Evolutionary conservation across 768 basidiomycete species (phyloP).

Genomic region (Amanita phalloides): DNA sequence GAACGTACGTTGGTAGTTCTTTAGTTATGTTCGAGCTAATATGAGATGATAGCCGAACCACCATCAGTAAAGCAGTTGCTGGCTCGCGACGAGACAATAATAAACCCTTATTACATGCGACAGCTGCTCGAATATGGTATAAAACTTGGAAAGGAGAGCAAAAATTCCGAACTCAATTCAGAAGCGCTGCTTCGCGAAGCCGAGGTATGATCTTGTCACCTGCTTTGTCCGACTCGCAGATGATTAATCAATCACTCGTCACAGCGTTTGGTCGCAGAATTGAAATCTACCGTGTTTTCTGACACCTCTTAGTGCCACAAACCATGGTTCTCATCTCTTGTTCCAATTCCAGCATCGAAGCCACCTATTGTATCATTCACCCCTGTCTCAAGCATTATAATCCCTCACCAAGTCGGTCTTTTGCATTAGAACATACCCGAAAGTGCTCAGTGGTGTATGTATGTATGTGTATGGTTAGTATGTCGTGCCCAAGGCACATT

Average conservation of each 20-base stretch:
- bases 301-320: background rate
- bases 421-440: background rate
- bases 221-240: background rate
- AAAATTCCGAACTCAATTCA: constrained; percentile 28
- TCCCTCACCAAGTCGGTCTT: background rate
- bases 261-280: constrained; percentile 56
- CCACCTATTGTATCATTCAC: background rate
- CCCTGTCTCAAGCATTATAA: background rate
- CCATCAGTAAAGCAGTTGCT: constrained; percentile 22
- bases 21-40: background rate
- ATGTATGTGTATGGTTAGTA: constrained; percentile 4
- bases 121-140: constrained; percentile 68
- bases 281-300: constrained; percentile 29
- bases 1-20: constrained; percentile 31
- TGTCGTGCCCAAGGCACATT: background rate
- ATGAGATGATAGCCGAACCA: constrained; percentile 14
- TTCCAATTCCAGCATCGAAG: constrained; percentile 4
- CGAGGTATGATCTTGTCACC: constrained; percentile 28
- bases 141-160: constrained; percentile 33
- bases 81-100: constrained; percentile 52
- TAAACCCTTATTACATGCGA: constrained; percentile 72
- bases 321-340: background rate
- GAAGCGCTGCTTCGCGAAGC: constrained; percentile 44
- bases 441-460: constrained; percentile 1
- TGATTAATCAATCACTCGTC: background rate